A percentile compares a stretch with the other conserved stretches of the same genome.
phyloP scores from a whole-genome alignment of 2,329 filamentous ascomycete species.

The Alternaria incomplexa region DNA sequence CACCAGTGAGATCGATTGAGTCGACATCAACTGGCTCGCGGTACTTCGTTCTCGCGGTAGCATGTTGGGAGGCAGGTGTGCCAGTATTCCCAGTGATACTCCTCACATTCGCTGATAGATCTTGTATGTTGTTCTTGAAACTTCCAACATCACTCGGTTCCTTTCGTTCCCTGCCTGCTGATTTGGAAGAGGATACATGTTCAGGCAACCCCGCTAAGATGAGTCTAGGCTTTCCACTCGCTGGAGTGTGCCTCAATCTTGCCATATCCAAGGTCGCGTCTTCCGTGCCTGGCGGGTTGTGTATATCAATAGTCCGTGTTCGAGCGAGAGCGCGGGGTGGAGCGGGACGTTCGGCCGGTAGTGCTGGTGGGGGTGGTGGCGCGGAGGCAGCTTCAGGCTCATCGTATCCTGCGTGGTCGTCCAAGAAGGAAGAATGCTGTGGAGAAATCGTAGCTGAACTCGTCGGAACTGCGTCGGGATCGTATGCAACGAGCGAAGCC shows the following conservation, averaged over 20 bases:
- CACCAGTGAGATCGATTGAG: conserved; percentile 47
- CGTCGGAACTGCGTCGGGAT: conserved; percentile 26
- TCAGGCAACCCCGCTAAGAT: conserved; percentile 35
- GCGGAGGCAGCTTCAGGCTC: conserved; percentile 14
- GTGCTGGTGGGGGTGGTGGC: conserved; percentile 17
- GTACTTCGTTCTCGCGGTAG: conserved; percentile 10
- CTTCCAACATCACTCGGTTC: neutral
- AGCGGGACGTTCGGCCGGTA: conserved; percentile 19
- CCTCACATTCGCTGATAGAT: neutral
- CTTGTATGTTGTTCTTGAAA: neutral
- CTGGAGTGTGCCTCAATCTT: conserved; percentile 51
- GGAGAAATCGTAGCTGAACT: conserved; percentile 31
- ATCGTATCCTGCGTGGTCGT: conserved; percentile 27
- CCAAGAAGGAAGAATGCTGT: conserved; percentile 12
- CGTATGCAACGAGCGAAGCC: conserved; percentile 36
- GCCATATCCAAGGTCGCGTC: conserved; percentile 48
- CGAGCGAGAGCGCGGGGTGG: conserved; percentile 26
- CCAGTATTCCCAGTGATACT: conserved; percentile 2
- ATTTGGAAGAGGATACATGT: conserved; percentile 11
- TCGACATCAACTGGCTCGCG: conserved; percentile 32
- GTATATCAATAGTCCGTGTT: conserved; percentile 33
- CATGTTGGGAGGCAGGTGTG: conserved; percentile 12
- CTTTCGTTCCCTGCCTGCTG: conserved; percentile 4
- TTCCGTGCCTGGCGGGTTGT: conserved; percentile 22
- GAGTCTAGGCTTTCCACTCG: conserved; percentile 48